A percentile compares a stretch with the other conserved stretches of the same genome.
These are phyloP conservation scores for Talaromyces verruculosus DNA, from an alignment of 2,329 filamentous ascomycete genomes.

Conservation along the genomic window DNA sequence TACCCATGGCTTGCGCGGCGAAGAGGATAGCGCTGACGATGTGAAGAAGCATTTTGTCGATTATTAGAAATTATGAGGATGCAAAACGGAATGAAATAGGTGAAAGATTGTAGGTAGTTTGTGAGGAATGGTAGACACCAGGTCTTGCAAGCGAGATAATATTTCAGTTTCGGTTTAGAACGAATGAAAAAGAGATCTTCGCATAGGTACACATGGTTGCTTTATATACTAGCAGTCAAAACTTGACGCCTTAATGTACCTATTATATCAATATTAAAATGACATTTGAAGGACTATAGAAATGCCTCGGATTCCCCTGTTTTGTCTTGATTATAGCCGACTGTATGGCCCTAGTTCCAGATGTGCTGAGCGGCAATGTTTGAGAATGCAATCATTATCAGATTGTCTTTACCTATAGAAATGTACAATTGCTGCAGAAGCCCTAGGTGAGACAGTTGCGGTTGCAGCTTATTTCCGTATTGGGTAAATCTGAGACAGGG, in stretches of 20 bases:
- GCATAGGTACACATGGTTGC: not conserved
- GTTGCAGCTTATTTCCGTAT: slow-evolving; percentile 10
- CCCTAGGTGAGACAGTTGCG: slow-evolving; percentile 4
- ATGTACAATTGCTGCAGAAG: not conserved
- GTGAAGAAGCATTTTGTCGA: not conserved
- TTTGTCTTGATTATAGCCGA: not conserved
- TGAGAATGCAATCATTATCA: not conserved
- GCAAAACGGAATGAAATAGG: not conserved
- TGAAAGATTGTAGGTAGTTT: not conserved
- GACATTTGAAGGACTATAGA: not conserved
- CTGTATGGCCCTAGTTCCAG: not conserved
- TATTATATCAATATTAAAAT: not conserved
- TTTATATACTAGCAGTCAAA: not conserved
- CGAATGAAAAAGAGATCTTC: not conserved
- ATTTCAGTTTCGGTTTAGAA: not conserved
- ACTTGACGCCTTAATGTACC: not conserved
- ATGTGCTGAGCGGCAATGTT: not conserved
- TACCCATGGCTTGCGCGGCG: not conserved
- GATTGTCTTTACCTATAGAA: not conserved
- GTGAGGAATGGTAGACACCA: not conserved
- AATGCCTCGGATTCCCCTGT: not conserved
- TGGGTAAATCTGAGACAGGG: slow-evolving; percentile 7
- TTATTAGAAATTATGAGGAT: not conserved
- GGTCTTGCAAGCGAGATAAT: not conserved
- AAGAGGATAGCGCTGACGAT: not conserved